Evolutionary conservation across 2,329 filamentous ascomycete genomes (phyloP).

Genomic region (Corniculantispora saksenae): DNA sequence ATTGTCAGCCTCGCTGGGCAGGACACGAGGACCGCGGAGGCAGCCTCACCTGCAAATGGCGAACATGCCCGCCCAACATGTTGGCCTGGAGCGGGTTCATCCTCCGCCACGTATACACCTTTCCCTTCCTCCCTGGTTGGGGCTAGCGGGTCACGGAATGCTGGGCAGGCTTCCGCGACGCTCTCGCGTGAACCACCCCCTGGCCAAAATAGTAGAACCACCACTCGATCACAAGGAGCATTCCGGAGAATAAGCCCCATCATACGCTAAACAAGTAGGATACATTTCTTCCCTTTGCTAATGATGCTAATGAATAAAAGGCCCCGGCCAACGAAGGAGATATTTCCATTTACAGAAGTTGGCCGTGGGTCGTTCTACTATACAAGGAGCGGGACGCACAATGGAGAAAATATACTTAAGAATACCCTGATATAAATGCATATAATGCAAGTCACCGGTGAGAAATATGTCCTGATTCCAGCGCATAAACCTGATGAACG

Average conservation of each 20-base stretch:
- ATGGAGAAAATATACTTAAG: background rate
- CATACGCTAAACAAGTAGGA: background rate
- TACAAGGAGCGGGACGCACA: background rate
- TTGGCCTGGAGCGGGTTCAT: background rate
- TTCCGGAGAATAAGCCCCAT: background rate
- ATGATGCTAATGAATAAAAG: background rate
- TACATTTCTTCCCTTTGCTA: background rate
- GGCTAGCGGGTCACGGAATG: background rate
- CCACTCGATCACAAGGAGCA: no score
- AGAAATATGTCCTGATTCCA: conserved; percentile 3
- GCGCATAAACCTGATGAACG: background rate
- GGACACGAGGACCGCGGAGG: background rate
- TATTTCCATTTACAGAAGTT: conserved; percentile 1
- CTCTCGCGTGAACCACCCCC: background rate
- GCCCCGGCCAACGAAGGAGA: background rate
- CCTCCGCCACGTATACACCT: no score
- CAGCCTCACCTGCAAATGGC: background rate
- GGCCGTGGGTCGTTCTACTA: conserved; percentile 1
- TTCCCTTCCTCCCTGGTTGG: background rate
- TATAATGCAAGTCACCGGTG: conserved; percentile 3
- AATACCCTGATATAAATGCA: background rate
- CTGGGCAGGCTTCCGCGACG: background rate
- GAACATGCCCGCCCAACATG: background rate
- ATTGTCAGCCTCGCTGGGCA: background rate
- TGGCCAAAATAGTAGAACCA: background rate